Evolutionary conservation across 805 yeast species (phyloP).

Genomic region (Monosporozyma yasuniensis): DNA sequence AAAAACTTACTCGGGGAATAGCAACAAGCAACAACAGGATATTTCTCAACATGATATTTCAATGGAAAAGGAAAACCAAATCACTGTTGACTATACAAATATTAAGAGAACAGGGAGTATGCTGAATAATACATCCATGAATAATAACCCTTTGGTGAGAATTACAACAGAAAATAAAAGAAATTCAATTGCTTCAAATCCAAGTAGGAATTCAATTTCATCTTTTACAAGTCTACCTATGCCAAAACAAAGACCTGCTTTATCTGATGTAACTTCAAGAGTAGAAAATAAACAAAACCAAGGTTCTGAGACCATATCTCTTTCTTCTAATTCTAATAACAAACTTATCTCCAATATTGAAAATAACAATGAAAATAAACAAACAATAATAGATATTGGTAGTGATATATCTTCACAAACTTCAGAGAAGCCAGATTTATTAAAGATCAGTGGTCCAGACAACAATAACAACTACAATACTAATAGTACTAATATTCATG

Average conservation of each 20-base stretch:
- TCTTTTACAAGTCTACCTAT: background rate
- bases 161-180: background rate
- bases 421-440: background rate
- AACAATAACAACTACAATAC: background rate
- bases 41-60: background rate
- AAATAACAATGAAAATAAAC: background rate
- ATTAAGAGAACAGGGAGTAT: background rate
- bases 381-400: background rate
- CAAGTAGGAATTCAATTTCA: background rate
- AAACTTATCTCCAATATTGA: background rate
- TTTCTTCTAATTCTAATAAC: background rate
- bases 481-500: background rate
- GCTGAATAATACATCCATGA: background rate
- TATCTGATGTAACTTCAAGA: conserved; percentile 29
- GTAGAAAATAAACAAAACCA: conserved; percentile 14
- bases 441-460: background rate
- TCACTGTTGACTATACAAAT: background rate
- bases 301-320: background rate
- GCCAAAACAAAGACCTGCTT: conserved; percentile 19
- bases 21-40: background rate
- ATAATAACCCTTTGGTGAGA: background rate
- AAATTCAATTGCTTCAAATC: background rate
- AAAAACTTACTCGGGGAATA: background rate
- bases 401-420: background rate
- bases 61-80: background rate